Conservation (phyloP, 176 grass and related monocot species). For the Juncus inflexus region DNA sequence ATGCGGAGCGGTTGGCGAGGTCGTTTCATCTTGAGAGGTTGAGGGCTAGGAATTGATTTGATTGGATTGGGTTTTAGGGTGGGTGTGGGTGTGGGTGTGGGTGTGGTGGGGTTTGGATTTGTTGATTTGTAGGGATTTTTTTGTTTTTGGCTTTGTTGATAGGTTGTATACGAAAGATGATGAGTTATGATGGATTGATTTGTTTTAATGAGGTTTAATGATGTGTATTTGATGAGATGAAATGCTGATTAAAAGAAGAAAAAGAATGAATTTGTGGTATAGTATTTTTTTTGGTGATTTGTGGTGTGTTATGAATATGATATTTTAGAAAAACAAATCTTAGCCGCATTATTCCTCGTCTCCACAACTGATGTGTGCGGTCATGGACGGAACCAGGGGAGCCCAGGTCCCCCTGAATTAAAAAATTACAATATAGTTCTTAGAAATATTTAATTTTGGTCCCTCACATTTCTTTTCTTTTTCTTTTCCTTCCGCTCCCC, state of each 20-base stretch:
- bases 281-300: too few relatives aligned
- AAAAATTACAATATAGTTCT: background rate
- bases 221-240: background rate
- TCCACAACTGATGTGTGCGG: too few relatives aligned
- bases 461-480: constrained; percentile 7
- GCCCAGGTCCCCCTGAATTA: too few relatives aligned
- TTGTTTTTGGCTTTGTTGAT: constrained; percentile 12
- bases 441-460: constrained; percentile 9
- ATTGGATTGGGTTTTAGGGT: constrained; percentile 19
- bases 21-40: constrained; percentile 70
- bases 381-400: too few relatives aligned
- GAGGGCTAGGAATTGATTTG: constrained; percentile 49
- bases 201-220: background rate
- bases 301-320: too few relatives aligned
- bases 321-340: too few relatives aligned
- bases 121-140: constrained; percentile 1
- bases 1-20: constrained; percentile 53
- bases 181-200: background rate
- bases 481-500: background rate
- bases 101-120: background rate
- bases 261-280: too few relatives aligned
- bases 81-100: background rate
- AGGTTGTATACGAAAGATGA: constrained; percentile 14
- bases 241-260: too few relatives aligned
- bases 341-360: too few relatives aligned